phyloP scores from a whole-genome alignment of 2,329 filamentous ascomycete genomes.

The Blastomyces gilchristii region DNA sequence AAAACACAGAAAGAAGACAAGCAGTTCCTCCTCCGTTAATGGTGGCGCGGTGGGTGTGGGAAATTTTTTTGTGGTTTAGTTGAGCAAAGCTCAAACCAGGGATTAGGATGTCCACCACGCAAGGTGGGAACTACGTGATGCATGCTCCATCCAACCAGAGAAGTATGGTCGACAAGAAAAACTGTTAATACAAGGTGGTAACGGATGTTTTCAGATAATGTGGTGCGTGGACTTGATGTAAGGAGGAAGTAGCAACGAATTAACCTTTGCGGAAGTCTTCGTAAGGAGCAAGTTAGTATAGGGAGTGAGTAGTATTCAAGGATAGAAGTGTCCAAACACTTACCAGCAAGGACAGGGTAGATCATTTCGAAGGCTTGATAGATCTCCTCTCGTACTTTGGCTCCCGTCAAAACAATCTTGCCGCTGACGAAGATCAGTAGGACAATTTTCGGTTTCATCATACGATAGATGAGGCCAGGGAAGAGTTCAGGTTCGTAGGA shows the following conservation, averaged over 20 bases:
- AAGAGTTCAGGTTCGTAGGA: conserved; percentile 98
- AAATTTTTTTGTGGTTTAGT: not conserved
- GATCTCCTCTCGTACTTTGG: conserved; percentile 96
- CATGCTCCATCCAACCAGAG: not conserved
- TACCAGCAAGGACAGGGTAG: conserved; percentile 86
- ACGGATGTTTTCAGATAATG: conserved; percentile 10
- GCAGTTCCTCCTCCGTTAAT: conserved; percentile 3
- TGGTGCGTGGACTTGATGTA: not conserved
- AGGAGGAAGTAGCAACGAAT: conserved; percentile 12
- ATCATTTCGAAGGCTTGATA: conserved; percentile 96
- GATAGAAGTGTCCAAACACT: conserved; percentile 22
- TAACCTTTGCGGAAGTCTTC: conserved; percentile 55
- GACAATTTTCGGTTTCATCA: conserved; percentile 99
- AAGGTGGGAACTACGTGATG: not conserved
- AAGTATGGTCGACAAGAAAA: conserved; percentile 11
- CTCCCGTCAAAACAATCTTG: conserved; percentile 95
- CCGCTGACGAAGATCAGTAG: conserved; percentile 95
- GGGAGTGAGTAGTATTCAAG: not conserved
- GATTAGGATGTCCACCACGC: not conserved
- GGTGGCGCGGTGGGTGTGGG: not conserved
- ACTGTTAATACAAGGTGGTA: conserved; percentile 24
- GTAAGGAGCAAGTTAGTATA: conserved; percentile 18
- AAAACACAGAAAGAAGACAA: conserved; percentile 21
- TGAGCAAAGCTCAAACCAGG: not conserved
- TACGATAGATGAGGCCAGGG: conserved; percentile 98